phyloP scores from a whole-genome alignment of 1,284 basidiomycete genomes.

The Malassezia brasiliensis region DNA sequence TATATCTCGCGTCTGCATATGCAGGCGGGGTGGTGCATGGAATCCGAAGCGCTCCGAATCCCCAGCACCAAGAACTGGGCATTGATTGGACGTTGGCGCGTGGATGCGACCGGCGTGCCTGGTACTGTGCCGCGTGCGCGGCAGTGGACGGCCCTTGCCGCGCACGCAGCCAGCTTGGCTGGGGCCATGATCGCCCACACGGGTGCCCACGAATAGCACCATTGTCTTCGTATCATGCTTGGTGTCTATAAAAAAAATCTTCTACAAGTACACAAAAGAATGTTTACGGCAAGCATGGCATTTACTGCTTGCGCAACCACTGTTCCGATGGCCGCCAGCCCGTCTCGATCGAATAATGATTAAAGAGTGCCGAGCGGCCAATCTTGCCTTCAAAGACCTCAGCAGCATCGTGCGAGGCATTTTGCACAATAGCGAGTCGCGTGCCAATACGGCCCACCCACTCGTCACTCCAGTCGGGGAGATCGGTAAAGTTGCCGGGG shows the following conservation, averaged over 20 bases:
- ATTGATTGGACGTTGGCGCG: constrained; percentile 54
- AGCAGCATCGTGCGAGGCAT: constrained; percentile 33
- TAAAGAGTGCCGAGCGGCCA: constrained; percentile 41
- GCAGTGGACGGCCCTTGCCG: background rate
- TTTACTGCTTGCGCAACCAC: background rate
- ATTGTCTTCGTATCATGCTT: no score
- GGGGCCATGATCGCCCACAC: no score
- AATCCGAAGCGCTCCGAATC: constrained; percentile 75
- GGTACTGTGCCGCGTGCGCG: background rate
- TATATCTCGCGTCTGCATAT: constrained; percentile 44
- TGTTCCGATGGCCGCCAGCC: constrained; percentile 34
- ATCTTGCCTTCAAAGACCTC: constrained; percentile 28
- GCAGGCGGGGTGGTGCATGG: constrained; percentile 71
- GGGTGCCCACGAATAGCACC: no score
- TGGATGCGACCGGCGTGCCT: background rate
- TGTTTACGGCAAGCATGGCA: no score
- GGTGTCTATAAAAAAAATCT: no score
- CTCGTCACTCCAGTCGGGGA: constrained; percentile 39
- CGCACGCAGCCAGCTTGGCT: no score
- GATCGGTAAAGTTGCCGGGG: constrained; percentile 23
- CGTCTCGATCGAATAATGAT: constrained; percentile 18
- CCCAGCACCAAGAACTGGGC: constrained; percentile 90
- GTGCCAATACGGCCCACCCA: constrained; percentile 23
- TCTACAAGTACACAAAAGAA: no score
- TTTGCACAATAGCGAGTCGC: constrained; percentile 30